Evolutionary conservation across 495 filamentous ascomycete genomes (phyloP).

Genomic region (Aspergillus affinis): DNA sequence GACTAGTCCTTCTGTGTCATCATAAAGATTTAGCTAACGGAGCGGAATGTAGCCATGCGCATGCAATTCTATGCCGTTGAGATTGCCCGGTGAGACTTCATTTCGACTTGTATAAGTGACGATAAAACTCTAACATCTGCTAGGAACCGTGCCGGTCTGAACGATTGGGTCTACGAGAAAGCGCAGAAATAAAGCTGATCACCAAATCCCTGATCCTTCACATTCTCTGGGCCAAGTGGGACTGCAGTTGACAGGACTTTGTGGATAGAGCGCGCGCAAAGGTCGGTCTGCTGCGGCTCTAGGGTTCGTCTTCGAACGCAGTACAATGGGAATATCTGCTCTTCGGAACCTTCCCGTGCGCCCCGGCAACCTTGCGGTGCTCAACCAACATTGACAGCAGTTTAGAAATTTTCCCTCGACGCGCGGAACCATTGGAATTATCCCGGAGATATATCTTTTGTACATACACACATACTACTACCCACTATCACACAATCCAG

Average conservation of each 20-base stretch:
- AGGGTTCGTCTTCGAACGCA: not conserved
- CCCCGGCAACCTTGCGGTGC: not conserved
- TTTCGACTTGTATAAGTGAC: not conserved
- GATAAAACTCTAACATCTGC: constrained; percentile 12
- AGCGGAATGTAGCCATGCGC: constrained; percentile 44
- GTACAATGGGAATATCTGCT: not conserved
- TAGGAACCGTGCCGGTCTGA: constrained; percentile 82
- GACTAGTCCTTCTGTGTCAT: not conserved
- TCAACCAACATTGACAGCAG: not conserved
- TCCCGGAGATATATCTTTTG: not conserved
- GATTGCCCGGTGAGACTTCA: constrained; percentile 68
- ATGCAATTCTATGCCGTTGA: constrained; percentile 99
- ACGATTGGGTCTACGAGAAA: constrained; percentile 95
- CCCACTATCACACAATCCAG: not conserved
- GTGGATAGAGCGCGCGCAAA: not conserved
- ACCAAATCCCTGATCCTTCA: not conserved
- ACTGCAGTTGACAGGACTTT: not conserved
- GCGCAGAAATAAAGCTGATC: constrained; percentile 44
- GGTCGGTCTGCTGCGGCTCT: not conserved
- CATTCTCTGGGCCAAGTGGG: not conserved
- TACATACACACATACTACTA: not conserved
- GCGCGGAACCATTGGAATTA: not conserved
- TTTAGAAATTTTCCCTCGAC: not conserved
- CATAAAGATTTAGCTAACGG: constrained; percentile 10
- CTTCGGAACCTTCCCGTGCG: not conserved